Base-by-base conservation (phyloP, 768 basidiomycete species). In the Boletus reticuloceps region DNA sequence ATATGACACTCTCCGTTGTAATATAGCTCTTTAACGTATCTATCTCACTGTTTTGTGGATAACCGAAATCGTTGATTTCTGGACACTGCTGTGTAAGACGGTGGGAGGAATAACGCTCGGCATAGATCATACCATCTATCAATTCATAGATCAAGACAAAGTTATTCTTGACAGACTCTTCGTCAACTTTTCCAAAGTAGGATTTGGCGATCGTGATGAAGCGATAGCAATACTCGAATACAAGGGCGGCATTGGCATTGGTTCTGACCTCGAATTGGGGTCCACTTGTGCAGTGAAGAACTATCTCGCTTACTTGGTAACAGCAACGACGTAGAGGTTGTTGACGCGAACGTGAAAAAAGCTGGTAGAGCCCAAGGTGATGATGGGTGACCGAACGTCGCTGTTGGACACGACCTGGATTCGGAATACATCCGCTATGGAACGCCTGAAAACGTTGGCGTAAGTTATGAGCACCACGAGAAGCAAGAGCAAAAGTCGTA, bases 61-160 rank as follows among this genome's bases (percentile, higher is more conserved):
- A 99, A 49, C 97, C 97, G 72, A 98, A 98, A 74, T 99, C 97
- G 69, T 90, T 89, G 74, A 98, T 98, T 73, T 99, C 97, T 89
- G 55, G 19, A 16, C n/a, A 3, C 8, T 6, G 31, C 12, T 9
- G 45, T 13, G 52, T 60, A 43, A 69, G 55, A 20, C 25, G 38
- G n/a, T 39, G 1, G n/a, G n/a, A 47, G 14, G 12, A n/a, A 45
- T 16, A 25, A 49, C n/a, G 17, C 19, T 42, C 17, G 76, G 54
- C 11, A 37, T 16, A 25, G 44, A 55, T 19, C 60, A 52, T 59
- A 94, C 96, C 96, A 67, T 99, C 97, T 61, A 98, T 89, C 40
- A 99, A 82, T 73, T 99, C 97, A 64, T 99, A 99, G 43, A 99
- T 96, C 47, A 99, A 77, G 42, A 95, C 94, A 72, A 99, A 99